phyloP scores from a whole-genome alignment of 805 yeast genomes.

The Saturnispora quitensis region DNA sequence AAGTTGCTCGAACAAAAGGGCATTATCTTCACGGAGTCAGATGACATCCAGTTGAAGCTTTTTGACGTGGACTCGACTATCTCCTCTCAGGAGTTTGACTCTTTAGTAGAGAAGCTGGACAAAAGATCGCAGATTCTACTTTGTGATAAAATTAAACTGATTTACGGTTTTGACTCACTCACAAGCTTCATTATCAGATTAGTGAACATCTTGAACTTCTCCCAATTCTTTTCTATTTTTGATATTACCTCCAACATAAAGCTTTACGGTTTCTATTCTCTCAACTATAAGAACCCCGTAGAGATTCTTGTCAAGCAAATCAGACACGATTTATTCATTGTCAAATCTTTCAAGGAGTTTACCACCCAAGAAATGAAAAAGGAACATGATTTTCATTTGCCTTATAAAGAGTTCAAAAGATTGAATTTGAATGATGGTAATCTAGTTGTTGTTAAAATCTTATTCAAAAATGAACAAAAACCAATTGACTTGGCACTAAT shows the following conservation, averaged over 20 bases:
- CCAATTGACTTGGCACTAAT: slow-evolving; percentile 23
- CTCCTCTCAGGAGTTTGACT: slow-evolving; percentile 19
- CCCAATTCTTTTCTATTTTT: slow-evolving; percentile 23
- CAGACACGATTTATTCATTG: slow-evolving; percentile 23
- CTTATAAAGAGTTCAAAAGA: slow-evolving; percentile 25
- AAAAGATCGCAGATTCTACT: slow-evolving; percentile 15
- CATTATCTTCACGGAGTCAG: slow-evolving; percentile 20
- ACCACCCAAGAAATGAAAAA: slow-evolving; percentile 25
- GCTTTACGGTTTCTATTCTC: slow-evolving; percentile 24
- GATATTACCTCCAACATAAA: slow-evolving; percentile 26
- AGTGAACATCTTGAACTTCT: slow-evolving; percentile 18
- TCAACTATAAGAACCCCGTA: slow-evolving; percentile 22
- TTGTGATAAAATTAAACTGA: slow-evolving; percentile 23
- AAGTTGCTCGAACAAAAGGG: slow-evolving; percentile 20
- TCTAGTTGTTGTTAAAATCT: slow-evolving; percentile 23
- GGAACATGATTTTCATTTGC: slow-evolving; percentile 27
- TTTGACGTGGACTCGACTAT: slow-evolving; percentile 24
- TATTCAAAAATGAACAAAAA: slow-evolving; percentile 25
- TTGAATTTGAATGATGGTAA: slow-evolving; percentile 23
- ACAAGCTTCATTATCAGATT: slow-evolving; percentile 19
- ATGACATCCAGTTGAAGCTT: slow-evolving; percentile 21
- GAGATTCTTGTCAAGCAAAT: slow-evolving; percentile 26
- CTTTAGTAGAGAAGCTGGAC: slow-evolving; percentile 12
- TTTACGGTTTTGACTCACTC: slow-evolving; percentile 20
- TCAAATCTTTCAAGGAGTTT: slow-evolving; percentile 25